Conservation (phyloP, 768 basidiomycete species). For the Saitozyma podzolica region DNA sequence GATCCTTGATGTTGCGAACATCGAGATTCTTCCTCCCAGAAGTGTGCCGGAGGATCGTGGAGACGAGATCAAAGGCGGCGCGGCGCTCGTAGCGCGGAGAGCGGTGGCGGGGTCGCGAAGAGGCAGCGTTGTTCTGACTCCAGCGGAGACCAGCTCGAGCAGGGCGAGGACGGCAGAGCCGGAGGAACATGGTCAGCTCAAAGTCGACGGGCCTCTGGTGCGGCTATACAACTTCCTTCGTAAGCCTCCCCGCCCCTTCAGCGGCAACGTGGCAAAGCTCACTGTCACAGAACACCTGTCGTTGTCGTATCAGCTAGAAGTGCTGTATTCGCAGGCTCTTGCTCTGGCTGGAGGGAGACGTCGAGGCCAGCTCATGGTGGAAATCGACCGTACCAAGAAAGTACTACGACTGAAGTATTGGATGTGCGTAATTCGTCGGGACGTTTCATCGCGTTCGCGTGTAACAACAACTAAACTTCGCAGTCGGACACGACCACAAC, state of each 20-base stretch:
- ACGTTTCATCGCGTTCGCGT: neutral
- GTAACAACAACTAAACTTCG: too few relatives aligned
- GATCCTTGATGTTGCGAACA: constrained; percentile 42
- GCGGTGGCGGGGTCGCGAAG: constrained; percentile 10
- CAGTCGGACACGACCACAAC: neutral
- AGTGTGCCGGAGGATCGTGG: constrained; percentile 1
- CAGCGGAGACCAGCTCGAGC: neutral
- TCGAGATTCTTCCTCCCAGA: constrained; percentile 18
- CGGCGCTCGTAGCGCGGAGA: constrained; percentile 1
- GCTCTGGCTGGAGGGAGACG: constrained; percentile 37
- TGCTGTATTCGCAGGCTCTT: constrained; percentile 56
- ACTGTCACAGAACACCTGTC: constrained; percentile 14
- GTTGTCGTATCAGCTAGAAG: constrained; percentile 86
- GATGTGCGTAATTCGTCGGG: constrained; percentile 60
- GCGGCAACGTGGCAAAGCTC: neutral
- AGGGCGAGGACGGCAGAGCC: constrained; percentile 2
- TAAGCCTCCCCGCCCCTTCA: constrained; percentile 55
- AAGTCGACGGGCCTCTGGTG: constrained; percentile 76
- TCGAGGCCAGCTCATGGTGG: constrained; percentile 60
- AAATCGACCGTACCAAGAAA: constrained; percentile 69
- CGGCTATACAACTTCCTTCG: constrained; percentile 86
- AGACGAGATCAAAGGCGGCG: neutral
- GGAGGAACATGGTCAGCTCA: constrained; percentile 38
- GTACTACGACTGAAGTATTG: constrained; percentile 78
- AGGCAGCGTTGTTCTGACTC: neutral